A percentile compares a stretch with the other conserved stretches of the same genome.
phyloP scores from a whole-genome alignment of 1,284 basidiomycete genomes.

The Trichosporon faecale region DNA sequence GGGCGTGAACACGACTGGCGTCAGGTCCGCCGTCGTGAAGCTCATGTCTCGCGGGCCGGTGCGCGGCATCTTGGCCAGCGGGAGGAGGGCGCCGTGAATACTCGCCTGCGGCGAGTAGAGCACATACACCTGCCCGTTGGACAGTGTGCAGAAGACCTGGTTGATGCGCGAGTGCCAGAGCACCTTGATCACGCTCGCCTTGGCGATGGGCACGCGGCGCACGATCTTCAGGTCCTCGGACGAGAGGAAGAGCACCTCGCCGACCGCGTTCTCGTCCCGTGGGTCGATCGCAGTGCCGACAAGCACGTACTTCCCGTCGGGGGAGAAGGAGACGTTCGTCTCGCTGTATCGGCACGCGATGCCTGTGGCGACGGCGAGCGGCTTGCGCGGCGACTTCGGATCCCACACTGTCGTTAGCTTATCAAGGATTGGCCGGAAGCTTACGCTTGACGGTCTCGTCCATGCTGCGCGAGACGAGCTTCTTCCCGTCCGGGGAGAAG shows the following conservation, averaged over 20 bases:
- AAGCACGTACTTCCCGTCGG: slow-evolving; percentile 79
- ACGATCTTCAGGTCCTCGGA: slow-evolving; percentile 64
- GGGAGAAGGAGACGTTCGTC: slow-evolving; percentile 89
- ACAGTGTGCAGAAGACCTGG: slow-evolving; percentile 82
- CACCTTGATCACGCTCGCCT: slow-evolving; percentile 77
- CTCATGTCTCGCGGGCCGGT: slow-evolving; percentile 75
- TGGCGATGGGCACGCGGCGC: slow-evolving; percentile 60
- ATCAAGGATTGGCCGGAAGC: slow-evolving; percentile 49
- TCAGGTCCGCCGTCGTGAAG: slow-evolving; percentile 71
- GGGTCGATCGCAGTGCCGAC: slow-evolving; percentile 67
- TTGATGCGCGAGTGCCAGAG: slow-evolving; percentile 96
- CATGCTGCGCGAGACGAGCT: slow-evolving; percentile 78
- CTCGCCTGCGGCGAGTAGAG: slow-evolving; percentile 85
- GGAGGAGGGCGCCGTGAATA: slow-evolving; percentile 83
- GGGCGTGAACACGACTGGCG: slow-evolving; percentile 75
- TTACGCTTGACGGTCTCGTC: slow-evolving; percentile 91
- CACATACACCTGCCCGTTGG: slow-evolving; percentile 83
- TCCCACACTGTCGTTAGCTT: slow-evolving; percentile 75
- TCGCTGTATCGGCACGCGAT: slow-evolving; percentile 79
- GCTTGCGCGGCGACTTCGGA: slow-evolving; percentile 78
- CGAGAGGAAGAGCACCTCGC: slow-evolving; percentile 69
- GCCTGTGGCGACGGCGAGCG: slow-evolving; percentile 62
- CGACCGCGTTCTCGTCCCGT: slow-evolving; percentile 57
- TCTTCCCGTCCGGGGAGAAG: slow-evolving; percentile 78
- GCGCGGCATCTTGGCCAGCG: slow-evolving; percentile 62